Conservation (phyloP, 345 rosid genomes). For the Rhizophora mangle region DNA sequence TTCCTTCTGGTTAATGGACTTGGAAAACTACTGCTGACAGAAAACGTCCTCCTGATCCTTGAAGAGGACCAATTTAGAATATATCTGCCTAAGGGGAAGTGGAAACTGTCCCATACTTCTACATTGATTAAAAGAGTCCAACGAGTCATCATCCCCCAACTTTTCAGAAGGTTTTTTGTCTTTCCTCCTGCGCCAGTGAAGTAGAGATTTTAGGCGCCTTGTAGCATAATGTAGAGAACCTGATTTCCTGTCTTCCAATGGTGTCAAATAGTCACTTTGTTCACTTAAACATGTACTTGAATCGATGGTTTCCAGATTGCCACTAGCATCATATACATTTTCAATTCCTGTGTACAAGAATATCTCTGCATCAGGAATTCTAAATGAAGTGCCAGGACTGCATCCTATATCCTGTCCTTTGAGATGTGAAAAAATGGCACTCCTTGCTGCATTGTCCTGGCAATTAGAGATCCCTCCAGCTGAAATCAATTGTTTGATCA, state of each 20-base stretch:
- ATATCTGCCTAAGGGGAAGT: conserved; percentile 66
- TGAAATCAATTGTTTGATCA: conserved; percentile 72
- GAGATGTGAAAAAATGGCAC: conserved; percentile 41
- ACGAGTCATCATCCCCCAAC: conserved; percentile 25
- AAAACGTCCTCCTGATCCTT: conserved; percentile 37
- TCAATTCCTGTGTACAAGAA: conserved; percentile 58
- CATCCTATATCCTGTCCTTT: conserved; percentile 54
- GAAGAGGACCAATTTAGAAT: conserved; percentile 45
- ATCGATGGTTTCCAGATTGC: conserved; percentile 36
- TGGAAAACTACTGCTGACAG: conserved; percentile 56
- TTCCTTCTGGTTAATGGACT: conserved; percentile 66
- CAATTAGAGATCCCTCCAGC: conserved; percentile 68
- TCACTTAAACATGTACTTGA: conserved; percentile 47
- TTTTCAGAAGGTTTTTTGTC: conserved; percentile 33
- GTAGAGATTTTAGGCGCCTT: conserved; percentile 60
- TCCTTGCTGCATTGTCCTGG: conserved; percentile 36
- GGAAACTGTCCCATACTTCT: conserved; percentile 33
- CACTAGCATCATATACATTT: conserved; percentile 24
- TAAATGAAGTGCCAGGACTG: conserved; percentile 84
- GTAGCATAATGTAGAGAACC: conserved; percentile 37
- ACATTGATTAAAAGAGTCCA: conserved; percentile 22
- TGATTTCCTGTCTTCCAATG: conserved; percentile 20
- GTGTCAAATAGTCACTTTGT: conserved; percentile 30
- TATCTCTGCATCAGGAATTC: conserved; percentile 84
- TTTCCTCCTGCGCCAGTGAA: conserved; percentile 58